These are phyloP conservation scores for Pseudogymnoascus destructans DNA, from an alignment of 2,329 filamentous ascomycete species.

Conservation along the genomic window DNA sequence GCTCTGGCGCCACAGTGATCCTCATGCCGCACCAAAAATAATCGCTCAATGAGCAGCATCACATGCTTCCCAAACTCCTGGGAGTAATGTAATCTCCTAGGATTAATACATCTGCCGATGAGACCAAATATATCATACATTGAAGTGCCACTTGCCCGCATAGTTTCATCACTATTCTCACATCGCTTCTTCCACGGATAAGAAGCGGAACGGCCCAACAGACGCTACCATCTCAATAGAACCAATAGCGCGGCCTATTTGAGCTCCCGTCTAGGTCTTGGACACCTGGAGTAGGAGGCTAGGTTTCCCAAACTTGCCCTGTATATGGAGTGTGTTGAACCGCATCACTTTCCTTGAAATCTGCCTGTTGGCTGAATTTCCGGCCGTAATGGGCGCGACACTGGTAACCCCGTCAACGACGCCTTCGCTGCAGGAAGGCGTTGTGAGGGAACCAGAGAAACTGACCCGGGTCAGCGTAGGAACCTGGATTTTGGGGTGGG, in stretches of 20 bases:
- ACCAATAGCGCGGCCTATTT: not conserved
- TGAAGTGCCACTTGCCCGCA: not conserved
- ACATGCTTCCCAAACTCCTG: not conserved
- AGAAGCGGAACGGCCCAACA: not conserved
- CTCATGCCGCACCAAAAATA: not conserved
- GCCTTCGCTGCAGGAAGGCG: not conserved
- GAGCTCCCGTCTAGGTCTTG: not conserved
- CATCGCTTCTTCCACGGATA: not conserved
- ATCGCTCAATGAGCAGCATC: not conserved
- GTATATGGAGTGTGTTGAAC: not conserved
- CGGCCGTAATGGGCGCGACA: not conserved
- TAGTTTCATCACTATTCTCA: not conserved
- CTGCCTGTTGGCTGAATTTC: not conserved
- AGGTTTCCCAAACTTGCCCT: not conserved
- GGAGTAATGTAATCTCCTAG: not conserved
- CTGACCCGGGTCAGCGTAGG: not conserved
- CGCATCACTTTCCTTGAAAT: not conserved
- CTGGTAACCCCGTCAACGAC: not conserved
- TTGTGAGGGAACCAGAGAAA: not conserved
- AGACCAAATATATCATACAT: not conserved
- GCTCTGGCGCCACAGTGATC: not conserved
- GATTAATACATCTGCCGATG: not conserved
- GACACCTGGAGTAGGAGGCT: not conserved
- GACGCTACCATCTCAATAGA: not conserved
- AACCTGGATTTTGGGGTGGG: not conserved